Conservation (phyloP, 1,139 yeast genomes). For the Yamadazyma sp. region DNA sequence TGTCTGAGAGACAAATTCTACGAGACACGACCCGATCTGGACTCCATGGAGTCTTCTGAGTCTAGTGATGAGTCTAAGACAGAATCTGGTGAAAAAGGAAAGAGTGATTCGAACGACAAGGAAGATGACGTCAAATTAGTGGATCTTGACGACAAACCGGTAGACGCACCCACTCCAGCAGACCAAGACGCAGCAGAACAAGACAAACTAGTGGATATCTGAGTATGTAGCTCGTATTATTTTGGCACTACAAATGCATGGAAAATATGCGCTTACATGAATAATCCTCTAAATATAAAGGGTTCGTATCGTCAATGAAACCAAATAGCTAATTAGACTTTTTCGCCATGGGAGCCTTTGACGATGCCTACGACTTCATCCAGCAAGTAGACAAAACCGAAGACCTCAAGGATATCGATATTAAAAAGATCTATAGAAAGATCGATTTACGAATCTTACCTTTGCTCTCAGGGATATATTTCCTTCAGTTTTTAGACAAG, state of each 20-base stretch:
- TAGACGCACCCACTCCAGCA: too few relatives aligned
- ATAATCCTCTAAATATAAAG: not conserved
- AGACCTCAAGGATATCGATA: constrained; percentile 3
- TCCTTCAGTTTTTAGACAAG: constrained; percentile 47
- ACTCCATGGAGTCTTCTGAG: not conserved
- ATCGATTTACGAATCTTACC: constrained; percentile 33
- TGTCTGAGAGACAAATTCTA: constrained; percentile 10
- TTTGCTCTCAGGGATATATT: constrained; percentile 37
- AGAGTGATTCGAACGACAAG: too few relatives aligned
- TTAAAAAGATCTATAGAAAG: constrained; percentile 19
- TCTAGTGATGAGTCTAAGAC: not conserved
- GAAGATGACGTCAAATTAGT: too few relatives aligned
- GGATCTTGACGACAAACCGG: too few relatives aligned
- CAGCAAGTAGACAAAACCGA: constrained; percentile 9
- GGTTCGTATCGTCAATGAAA: too few relatives aligned
- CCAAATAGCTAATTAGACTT: too few relatives aligned
- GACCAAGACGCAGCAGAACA: not conserved
- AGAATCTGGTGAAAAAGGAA: not conserved
- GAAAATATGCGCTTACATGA: constrained; percentile 7
- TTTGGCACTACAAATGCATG: not conserved
- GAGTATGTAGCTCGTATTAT: not conserved
- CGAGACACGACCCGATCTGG: constrained; percentile 1
- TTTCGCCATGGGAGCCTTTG: constrained; percentile 13
- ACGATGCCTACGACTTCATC: constrained; percentile 18
- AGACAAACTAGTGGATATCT: not conserved